Evolutionary conservation across 2,329 filamentous ascomycete genomes (phyloP), one percentile per base, ranked within the genome.

Genomic region (Diaporthe citri): DNA sequence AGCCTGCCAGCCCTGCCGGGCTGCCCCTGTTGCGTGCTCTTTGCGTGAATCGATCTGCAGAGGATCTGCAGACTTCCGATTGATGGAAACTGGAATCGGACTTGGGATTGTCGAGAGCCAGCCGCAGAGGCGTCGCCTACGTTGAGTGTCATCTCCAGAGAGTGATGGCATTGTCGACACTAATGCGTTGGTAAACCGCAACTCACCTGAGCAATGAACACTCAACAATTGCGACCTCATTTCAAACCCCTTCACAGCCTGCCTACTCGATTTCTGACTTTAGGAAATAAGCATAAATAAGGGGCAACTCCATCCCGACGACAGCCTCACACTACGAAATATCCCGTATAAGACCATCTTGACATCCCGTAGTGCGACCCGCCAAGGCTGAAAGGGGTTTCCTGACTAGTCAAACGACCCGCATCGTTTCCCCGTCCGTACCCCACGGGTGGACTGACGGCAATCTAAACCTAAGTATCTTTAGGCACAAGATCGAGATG

Each of bases 371-470:
- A 43, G 41, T n/a, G 17, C 15, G 41, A 34, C 60, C 41, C 25
- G 41, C 25, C 41, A 48, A n/a, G 60, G 60, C 60, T 34, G 60
- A 64, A 20, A 48, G 41, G 60, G 57, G 25, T 3, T 57, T 10
- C 39, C 20, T 48, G 9, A 34, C 43, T 66, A 66, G 60, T 34
- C 60, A 48, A 66, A 46, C 41, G n/a, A 22, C 17, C 28, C 43
- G 28, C 62, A 36, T 46, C 5, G 12, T 46, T 66, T 20, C 62
- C 43, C 52, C 28, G 20, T 51, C 10, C 22, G 43, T 22, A 66
- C 62, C 62, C 62, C 62, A 66, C 28, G 28, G 46, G 28, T 66
- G 62, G 62, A 66, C 43, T 36, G 43, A 66, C 28, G 62, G 28
- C 28, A 66, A 66, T 66, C 20, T 20, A 66, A 66, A 31, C 31